Evolutionary conservation across 805 yeast genomes (phyloP), one percentile per base, ranked within the genome.

Genomic region (Lachancea cidri): DNA sequence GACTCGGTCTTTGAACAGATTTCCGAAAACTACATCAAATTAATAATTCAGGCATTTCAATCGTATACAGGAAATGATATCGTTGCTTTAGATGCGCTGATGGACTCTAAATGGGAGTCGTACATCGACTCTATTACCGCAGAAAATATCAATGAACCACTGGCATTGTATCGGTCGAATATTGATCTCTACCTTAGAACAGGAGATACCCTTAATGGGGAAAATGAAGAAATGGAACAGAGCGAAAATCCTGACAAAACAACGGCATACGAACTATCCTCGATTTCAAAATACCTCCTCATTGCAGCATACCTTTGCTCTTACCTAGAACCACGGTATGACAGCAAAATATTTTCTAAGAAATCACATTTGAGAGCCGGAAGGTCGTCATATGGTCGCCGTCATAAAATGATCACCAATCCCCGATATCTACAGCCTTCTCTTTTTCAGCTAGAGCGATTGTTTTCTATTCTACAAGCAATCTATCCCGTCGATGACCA

Each of bases 301-400:
- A 73, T 87, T 24, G 86, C 96, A 1, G 81, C 95, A 1, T 89
- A 83, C 58, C 64, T 88, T 36, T 94, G 95, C 1, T 86, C 96
- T 0, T 84, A 76, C 55, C 76, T 79, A 42, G 84, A 82, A 22
- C 79, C 82, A 2, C 74, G 77, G 45, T 74, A 73, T 53, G 97
- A 88, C 60, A 65, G 79, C 53, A 74, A 77, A 38, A 67, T 76
- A 39, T 89, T 86, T 53, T 82, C 96, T 24, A 77, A 72, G 45
- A 59, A 53, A 37, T 41, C 55, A 7, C 48, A 49, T 31, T 66
- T 83, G 33, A 76, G 70, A 47, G 76, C 72, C 11, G 69, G 68
- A 8, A 62, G 73, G 39, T 55, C 63, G 17, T 55, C 66, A 4
- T 71, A 72, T 17, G 63, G 64, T 35, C 68, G 69, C 29, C 60